Base-by-base conservation (phyloP, 2,329 filamentous ascomycete genomes). In the Lecanicillium sp. region DNA sequence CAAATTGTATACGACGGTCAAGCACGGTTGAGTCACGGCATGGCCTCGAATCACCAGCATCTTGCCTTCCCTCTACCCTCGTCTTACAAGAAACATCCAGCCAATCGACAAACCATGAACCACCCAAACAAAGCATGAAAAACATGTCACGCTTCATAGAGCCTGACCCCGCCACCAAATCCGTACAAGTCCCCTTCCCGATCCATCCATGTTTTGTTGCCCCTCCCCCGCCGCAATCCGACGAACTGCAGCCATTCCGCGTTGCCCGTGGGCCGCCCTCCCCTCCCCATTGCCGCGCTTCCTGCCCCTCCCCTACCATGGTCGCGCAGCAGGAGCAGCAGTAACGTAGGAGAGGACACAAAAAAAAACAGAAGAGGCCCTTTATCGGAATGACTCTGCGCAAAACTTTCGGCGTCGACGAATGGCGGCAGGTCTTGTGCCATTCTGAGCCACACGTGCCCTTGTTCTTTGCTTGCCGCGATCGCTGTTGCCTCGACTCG, bases 391-490 rank as follows among this genome's bases (percentile, higher is more conserved):
- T 13, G 14, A 30, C 29, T 30, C 29, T n/a, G 6, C 8, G n/a
- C 12, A 9, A 13, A 13, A 6, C 14, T 5, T 13, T 9, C 14
- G 11, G 6, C 6, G 6, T 30, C 14, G n/a, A 30, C 12, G 29
- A 30, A 13, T 30, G 5, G 29, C 29, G n/a, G n/a, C 29, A 30
- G n/a, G 29, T 13, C 29, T 14, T 30, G 29, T 30, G 18, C 40
- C 28, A 15, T 14, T 35, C 40, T 22, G 29, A 20, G 12, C 30
- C 29, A 38, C 40, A 42, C 40, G 40, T 42, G 40, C 40, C 13
- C 19, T 25, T 12, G 22, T 42, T 19, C 35, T 31, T 29, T 13
- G 14, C 14, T 41, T 29, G 30, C 39, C 33, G 10, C 39, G 15
- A 35, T 31, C 22, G 18, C n/a, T 29, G 14, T 17, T 17, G 12